These are phyloP conservation scores for Agrocybe chaxingu DNA, from an alignment of 768 basidiomycete genomes.

Conservation along the genomic window DNA sequence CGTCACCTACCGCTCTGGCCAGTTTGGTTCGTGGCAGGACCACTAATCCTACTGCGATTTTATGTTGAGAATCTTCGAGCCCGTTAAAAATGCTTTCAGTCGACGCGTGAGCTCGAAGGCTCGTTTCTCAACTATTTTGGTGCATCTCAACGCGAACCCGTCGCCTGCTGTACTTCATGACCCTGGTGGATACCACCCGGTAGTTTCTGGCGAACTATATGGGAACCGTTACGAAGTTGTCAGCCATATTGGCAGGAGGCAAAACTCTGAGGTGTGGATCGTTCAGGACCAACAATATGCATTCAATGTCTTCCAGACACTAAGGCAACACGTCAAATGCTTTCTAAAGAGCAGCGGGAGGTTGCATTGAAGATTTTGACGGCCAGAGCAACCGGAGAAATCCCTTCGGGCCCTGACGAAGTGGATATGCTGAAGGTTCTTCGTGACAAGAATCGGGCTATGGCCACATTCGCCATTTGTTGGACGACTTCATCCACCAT, in stretches of 20 bases:
- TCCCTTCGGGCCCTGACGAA: constrained; percentile 29
- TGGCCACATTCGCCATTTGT: constrained; percentile 68
- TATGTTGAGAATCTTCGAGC: too few species aligned
- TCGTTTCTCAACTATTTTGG: too few species aligned
- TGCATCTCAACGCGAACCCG: too few species aligned
- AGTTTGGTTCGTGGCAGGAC: too few species aligned
- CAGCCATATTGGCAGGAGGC: constrained; percentile 54
- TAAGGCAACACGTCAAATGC: background rate
- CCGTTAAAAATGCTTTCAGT: too few species aligned
- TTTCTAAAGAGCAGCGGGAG: constrained; percentile 30
- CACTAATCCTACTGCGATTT: too few species aligned
- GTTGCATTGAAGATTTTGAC: constrained; percentile 54
- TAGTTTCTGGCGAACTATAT: constrained; percentile 38
- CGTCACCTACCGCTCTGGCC: too few species aligned
- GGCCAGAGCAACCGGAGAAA: constrained; percentile 11
- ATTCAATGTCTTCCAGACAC: background rate
- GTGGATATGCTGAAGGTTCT: constrained; percentile 45
- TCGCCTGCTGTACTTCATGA: constrained; percentile 18
- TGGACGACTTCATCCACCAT: constrained; percentile 74
- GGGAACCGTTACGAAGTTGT: constrained; percentile 46
- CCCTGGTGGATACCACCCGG: constrained; percentile 31
- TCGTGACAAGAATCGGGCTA: constrained; percentile 49
- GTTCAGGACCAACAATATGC: constrained; percentile 26
- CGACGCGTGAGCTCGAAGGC: too few species aligned
- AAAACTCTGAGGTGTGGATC: constrained; percentile 46